Evolutionary conservation across 768 basidiomycete genomes (phyloP).

Genomic region (Tulasnella calospora): DNA sequence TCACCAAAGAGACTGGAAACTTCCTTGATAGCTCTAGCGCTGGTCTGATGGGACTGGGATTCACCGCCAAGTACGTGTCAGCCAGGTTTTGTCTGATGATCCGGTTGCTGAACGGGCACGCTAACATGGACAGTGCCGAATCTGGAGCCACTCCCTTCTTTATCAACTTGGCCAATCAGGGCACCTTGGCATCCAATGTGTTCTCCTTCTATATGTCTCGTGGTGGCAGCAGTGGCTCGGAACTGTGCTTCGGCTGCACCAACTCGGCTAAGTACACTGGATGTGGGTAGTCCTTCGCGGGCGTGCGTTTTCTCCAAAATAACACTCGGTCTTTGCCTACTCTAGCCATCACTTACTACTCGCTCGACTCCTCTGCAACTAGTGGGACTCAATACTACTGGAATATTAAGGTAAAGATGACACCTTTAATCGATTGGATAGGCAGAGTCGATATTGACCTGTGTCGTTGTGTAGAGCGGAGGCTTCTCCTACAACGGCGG

Average conservation of each 20-base stretch:
- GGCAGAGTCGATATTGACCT: neutral
- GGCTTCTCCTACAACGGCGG: constrained; percentile 21
- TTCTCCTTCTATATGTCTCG: constrained; percentile 33
- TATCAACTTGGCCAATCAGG: constrained; percentile 30
- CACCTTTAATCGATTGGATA: neutral
- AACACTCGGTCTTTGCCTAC: neutral
- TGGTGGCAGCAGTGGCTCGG: constrained; percentile 32
- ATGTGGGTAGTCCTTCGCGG: neutral
- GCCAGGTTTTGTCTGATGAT: neutral
- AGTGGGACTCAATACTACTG: constrained; percentile 5
- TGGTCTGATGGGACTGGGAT: constrained; percentile 15
- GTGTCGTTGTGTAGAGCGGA: neutral
- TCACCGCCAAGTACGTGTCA: constrained; percentile 17
- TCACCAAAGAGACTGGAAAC: constrained; percentile 38
- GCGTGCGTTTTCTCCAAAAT: neutral
- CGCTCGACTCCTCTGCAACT: constrained; percentile 29
- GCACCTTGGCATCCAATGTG: constrained; percentile 27
- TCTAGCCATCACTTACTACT: constrained; percentile 35
- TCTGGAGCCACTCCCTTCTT: constrained; percentile 32
- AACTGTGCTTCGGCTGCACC: constrained; percentile 40
- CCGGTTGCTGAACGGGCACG: neutral
- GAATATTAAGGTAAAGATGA: neutral
- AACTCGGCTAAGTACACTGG: constrained; percentile 37
- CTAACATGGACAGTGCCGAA: neutral
- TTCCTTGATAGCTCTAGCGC: constrained; percentile 34